Evolutionary conservation across 192 early-diverging fungal genomes (phyloP).

Genomic region (Coemansia sp.): DNA sequence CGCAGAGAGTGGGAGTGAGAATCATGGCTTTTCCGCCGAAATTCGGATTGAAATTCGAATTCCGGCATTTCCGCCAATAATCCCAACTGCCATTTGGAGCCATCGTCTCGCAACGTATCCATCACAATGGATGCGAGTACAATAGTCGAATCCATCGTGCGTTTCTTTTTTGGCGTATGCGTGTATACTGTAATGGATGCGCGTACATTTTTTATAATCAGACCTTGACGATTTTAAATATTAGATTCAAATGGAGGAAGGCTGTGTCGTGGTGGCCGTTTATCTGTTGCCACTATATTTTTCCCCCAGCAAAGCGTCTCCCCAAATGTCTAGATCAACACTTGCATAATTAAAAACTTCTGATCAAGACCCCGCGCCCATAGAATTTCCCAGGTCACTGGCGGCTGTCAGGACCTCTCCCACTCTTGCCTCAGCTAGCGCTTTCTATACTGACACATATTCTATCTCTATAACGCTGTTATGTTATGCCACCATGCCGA

Average conservation of each 20-base stretch:
- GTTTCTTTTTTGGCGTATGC: background rate
- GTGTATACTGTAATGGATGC: slow-evolving; percentile 6
- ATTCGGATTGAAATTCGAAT: background rate
- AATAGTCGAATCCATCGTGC: slow-evolving; percentile 3
- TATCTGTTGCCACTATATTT: background rate
- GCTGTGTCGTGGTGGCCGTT: background rate
- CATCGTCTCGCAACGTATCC: background rate
- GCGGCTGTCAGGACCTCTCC: background rate
- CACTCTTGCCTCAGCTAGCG: background rate
- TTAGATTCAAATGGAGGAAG: slow-evolving; percentile 7
- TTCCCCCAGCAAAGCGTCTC: background rate
- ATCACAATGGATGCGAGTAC: background rate
- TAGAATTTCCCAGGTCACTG: background rate
- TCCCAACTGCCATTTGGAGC: background rate
- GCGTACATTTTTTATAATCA: slow-evolving; percentile 7
- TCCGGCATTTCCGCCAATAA: background rate
- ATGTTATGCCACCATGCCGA: background rate
- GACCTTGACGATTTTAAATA: slow-evolving; percentile 5
- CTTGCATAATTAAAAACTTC: background rate
- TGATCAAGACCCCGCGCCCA: background rate
- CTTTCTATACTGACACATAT: background rate
- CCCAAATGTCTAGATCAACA: background rate
- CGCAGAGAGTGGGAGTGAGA: background rate
- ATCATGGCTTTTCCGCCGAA: background rate
- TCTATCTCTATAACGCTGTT: background rate